Evolutionary conservation across 352 stramenopile species (phyloP), one percentile per base, ranked within the genome.

Genomic region (Phytophthora palmivora): DNA sequence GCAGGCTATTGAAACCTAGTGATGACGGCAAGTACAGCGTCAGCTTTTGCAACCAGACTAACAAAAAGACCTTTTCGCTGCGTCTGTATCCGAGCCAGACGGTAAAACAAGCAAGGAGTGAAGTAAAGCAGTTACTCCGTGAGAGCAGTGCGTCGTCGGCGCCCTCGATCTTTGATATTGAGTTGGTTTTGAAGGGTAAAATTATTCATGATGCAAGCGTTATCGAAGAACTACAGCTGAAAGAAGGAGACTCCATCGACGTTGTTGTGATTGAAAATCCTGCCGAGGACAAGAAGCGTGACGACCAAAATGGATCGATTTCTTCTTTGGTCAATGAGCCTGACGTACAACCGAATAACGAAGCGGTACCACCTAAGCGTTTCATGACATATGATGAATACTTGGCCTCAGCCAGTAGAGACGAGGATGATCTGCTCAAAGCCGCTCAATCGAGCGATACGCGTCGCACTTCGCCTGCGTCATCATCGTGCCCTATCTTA

Each of bases 351-450:
- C 41, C 32, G 32, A 67, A 41, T 26, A 52, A 78, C 10, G 61
- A 72, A 16, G 42, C 42, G 12, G 76, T 52, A 28, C 45, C 75
- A 6, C 58, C 70, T 5, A 88, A 88, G 46, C 82, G 79, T 9
- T 94, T 92, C 53, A 84, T 92, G 79, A 89, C 79, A 8, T 94
- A 92, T 57, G 82, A 91, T 11, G 83, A 92, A 44, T 94, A 92
- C 33, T 78, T 92, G 62, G 75, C 72, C 21, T 86, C 83, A 19
- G 82, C 82, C 4, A 89, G 84, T 50, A 70, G 72, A 6, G 72
- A 84, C 28, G 67, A 86, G 16, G 71, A 85, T 58, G 74, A 83
- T 16, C 55, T 81, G 34, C 59, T 72, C 11, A 62, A 67, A 33
- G 58, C 71, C 16, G 70, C 72, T 18, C 38, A 78, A 58, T 19